Evolutionary conservation across 805 yeast species (phyloP).

Genomic region (Ogataea ganodermae): DNA sequence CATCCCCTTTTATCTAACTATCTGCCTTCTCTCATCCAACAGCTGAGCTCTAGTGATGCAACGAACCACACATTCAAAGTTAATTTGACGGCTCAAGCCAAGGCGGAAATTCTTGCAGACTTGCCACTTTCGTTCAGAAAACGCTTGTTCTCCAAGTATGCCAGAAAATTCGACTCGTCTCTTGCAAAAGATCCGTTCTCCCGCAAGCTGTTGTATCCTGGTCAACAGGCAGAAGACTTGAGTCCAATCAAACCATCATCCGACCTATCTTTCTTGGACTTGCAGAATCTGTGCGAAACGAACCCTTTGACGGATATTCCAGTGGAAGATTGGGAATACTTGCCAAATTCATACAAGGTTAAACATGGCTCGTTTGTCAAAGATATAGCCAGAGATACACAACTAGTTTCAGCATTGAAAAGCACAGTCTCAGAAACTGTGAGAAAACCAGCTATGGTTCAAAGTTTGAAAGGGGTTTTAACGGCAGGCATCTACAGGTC

Average conservation of each 20-base stretch:
- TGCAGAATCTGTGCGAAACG: conserved; percentile 20
- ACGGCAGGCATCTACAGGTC: conserved; percentile 84
- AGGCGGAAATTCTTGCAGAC: conserved; percentile 45
- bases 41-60: conserved; percentile 24
- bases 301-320: conserved; percentile 28
- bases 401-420: conserved; percentile 37
- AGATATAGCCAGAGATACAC: conserved; percentile 44
- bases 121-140: conserved; percentile 54
- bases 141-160: conserved; percentile 37
- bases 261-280: conserved; percentile 29
- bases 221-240: conserved; percentile 5
- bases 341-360: conserved; percentile 27
- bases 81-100: conserved; percentile 37
- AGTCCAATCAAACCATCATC: conserved; percentile 19
- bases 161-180: conserved; percentile 24
- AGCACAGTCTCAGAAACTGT: conserved; percentile 57
- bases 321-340: conserved; percentile 36
- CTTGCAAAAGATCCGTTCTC: conserved; percentile 35
- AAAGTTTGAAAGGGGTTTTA: conserved; percentile 77
- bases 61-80: conserved; percentile 27
- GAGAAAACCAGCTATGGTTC: conserved; percentile 67
- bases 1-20: conserved; percentile 57
- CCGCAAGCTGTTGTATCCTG: conserved; percentile 24
- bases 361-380: conserved; percentile 39
- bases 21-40: conserved; percentile 36